A percentile compares a stretch with the other conserved stretches of the same genome.
Conservation (phyloP, 1,284 basidiomycete genomes). For the Moesziomyces aphidis region DNA sequence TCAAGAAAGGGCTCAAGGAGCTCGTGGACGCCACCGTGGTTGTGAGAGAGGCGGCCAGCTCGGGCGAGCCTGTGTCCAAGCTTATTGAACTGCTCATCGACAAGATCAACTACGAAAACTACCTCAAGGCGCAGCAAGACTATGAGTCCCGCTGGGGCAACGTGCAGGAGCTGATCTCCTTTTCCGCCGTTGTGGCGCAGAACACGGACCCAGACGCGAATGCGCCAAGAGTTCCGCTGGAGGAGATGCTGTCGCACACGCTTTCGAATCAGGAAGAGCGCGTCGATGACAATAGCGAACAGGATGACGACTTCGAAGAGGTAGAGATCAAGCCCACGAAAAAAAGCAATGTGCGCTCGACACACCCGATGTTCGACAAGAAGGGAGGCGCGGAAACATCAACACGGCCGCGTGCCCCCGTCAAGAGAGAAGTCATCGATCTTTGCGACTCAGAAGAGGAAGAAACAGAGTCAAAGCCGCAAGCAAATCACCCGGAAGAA, state of each 20-base stretch:
- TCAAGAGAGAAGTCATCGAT: conserved; percentile 39
- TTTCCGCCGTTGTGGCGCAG: conserved; percentile 48
- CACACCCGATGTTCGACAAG: conserved; percentile 22
- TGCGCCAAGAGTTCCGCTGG: conserved; percentile 16
- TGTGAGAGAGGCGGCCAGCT: conserved; percentile 73
- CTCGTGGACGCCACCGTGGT: conserved; percentile 75
- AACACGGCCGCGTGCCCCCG: background rate
- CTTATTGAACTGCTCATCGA: conserved; percentile 76
- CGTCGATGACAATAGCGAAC: conserved; percentile 17
- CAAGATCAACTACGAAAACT: conserved; percentile 76
- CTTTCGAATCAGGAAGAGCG: conserved; percentile 30
- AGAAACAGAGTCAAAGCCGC: background rate
- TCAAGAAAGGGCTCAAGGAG: conserved; percentile 75
- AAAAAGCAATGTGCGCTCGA: background rate
- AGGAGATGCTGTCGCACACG: conserved; percentile 34
- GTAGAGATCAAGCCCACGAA: conserved; percentile 12
- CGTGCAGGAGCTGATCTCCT: conserved; percentile 79
- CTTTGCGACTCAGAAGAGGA: conserved; percentile 26
- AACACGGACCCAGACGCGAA: conserved; percentile 9
- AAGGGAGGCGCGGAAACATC: background rate
- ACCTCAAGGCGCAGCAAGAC: conserved; percentile 78
- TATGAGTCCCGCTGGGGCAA: conserved; percentile 86
- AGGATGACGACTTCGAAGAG: conserved; percentile 68
- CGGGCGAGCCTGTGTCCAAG: conserved; percentile 76
- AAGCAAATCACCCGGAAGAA: background rate